Base-by-base conservation (phyloP, 192 early-diverging fungal species). In the Linnemannia zychae region DNA sequence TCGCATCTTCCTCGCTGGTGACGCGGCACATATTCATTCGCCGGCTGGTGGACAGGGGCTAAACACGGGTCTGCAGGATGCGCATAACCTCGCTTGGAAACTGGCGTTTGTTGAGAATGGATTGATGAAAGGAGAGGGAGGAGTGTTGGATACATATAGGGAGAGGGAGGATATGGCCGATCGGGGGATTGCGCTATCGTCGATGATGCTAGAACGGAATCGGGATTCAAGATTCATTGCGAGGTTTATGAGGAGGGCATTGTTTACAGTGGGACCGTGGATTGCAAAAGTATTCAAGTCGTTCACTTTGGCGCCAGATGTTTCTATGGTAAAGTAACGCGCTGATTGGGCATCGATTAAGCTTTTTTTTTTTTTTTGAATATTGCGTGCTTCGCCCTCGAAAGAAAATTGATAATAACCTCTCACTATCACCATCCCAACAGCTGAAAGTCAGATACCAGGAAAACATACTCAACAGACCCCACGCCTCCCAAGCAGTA, bases 51-150 rank as follows among this genome's bases (percentile, higher is more conserved):
- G 88, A 13, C 75, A 74, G 66, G 88, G 88, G 17, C 72, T 90
- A 78, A 88, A 88, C 38, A 38, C 83, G 3, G 90, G 90, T 11
- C 9, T 90, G 3, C 90, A 89, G 22, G 90, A 90, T 81, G 76
- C 87, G 3, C 65, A 87, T 9, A 88, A 89, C 34, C 40, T 90
- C 49, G 90, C 82, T 16, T 90, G 90, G 90, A 90, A 89, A 63
- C 28, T 90, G 16, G 85, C 87, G 0, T 71, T 72, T 11, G 88
- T 87, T 1, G 18, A 88, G 6, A 78, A 85, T 3, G 74, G 74
- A 0, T 11, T 60, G 3, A 24, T 11, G 4, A 60, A 50, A 17
- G 65, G 67, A 11, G 28, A 71, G 20, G 86, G 78, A 9, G 33
- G 48, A 15, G 20, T 89, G 1, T 49, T 89, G 1, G 83, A 82